Conservation (phyloP, 2,329 filamentous ascomycete genomes). For the Aspergillus alliaceus region DNA sequence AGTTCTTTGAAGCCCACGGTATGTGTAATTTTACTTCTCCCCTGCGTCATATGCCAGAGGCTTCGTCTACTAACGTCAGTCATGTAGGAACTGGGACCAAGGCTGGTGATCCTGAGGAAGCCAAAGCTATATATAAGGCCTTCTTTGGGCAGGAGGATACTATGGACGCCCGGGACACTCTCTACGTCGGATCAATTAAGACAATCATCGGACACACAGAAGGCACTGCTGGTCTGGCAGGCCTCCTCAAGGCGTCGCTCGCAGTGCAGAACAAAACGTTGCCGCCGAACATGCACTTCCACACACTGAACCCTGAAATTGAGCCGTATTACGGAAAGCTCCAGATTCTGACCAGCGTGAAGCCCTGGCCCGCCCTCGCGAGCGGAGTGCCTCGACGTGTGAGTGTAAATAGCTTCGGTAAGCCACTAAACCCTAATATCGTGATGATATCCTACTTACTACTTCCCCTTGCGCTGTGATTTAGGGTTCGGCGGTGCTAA, state of each 20-base stretch:
- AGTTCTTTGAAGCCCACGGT: conserved; percentile 50
- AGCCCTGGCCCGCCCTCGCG: not conserved
- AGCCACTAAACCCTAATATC: conserved; percentile 14
- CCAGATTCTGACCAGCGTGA: not conserved
- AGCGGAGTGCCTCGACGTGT: conserved; percentile 29
- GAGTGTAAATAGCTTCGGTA: conserved; percentile 50
- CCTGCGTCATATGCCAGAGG: too few relatives aligned
- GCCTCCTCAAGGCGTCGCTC: conserved; percentile 23
- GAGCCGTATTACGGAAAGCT: not conserved
- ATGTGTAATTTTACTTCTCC: too few relatives aligned
- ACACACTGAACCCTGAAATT: conserved; percentile 19
- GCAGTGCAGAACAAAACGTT: too few relatives aligned
- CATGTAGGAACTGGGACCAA: conserved; percentile 41
- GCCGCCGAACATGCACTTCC: conserved; percentile 23
- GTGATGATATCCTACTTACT: too few relatives aligned
- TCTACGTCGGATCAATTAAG: conserved; percentile 2
- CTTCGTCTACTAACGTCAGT: too few relatives aligned
- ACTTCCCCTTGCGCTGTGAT: too few relatives aligned
- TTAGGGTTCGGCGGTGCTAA: conserved; percentile 37
- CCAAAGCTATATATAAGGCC: conserved; percentile 16
- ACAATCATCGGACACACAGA: conserved; percentile 5
- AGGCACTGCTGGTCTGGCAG: not conserved
- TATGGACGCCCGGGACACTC: too few relatives aligned
- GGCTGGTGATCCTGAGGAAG: conserved; percentile 32
- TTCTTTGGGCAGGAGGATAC: too few relatives aligned